Evolutionary conservation across 352 stramenopile species (phyloP), one percentile per base, ranked within the genome.

Genomic region (Globisporangium orthogonon): DNA sequence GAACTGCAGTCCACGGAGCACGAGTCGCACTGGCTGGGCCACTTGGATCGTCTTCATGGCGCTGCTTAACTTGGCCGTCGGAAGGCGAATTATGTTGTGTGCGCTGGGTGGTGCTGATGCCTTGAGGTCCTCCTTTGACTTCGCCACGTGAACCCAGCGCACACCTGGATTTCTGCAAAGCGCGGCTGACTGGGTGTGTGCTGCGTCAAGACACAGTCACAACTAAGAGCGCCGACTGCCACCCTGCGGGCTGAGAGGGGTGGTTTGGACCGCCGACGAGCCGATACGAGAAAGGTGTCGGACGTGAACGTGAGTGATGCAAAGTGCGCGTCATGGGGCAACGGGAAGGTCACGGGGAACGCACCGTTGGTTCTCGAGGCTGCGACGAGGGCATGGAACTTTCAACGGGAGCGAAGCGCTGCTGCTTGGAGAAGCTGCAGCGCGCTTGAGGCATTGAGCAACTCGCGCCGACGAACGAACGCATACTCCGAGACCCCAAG

Each of bases 1-100:
- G 66, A 89, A 80, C 67, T 92, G 74, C 14, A 74, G 23, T 45
- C 31, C 74, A 49, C 74, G 73, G 5, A 76, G 52, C 14, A 35
- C 67, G 47, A 85, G 57, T 11, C 68, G 66, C 56, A 46, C 10
- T 6, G 14, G 4, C 15, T 10, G 40, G 3, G 40, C 23, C 17
- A 23, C 40, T 46, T 46, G 40, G 40, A 46, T 46, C 2, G 0
- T 10, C 40, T 46, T 46, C 40, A 46, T 46, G 40, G 2, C 23
- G 37, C 11, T 43, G 37, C 11, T 17, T 5, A 13, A 13, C 37
- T 3, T 43, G 37, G 37, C 17, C 11, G 7, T 43, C 37, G 1
- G 37, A 43, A 4, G 17, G 37, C 37, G 37, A 43, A 43, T 15
- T 43, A 10, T 3, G 37, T 43, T 43, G 37, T 43, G 37, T 15